Conservation (phyloP, 1,284 basidiomycete genomes). For the Ceratobasidium sp. region DNA sequence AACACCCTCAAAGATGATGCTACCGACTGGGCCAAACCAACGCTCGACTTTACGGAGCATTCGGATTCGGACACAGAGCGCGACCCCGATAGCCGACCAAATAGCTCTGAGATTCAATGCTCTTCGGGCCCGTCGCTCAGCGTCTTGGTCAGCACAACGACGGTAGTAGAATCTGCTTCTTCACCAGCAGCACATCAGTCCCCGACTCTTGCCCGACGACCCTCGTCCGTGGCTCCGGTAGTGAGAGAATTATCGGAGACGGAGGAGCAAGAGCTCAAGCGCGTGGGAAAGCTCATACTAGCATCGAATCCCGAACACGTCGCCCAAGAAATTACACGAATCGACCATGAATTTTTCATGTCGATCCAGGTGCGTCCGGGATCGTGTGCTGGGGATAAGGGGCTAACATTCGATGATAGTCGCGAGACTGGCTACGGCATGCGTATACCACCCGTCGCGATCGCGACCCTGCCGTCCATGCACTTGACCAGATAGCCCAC, state of each 20-base stretch:
- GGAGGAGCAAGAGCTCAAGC: conserved; percentile 66
- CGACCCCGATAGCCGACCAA: conserved; percentile 25
- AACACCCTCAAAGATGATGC: conserved; percentile 13
- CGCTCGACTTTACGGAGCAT: conserved; percentile 18
- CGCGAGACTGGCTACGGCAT: conserved; percentile 77
- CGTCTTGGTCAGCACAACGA: conserved; percentile 1
- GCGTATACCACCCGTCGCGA: conserved; percentile 65
- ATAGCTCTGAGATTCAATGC: conserved; percentile 14
- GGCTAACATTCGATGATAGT: conserved; percentile 54
- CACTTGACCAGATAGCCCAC: conserved; percentile 68
- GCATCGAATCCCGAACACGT: conserved; percentile 64
- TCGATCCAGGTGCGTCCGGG: conserved; percentile 63
- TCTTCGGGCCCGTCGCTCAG: conserved; percentile 1
- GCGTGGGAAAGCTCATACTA: conserved; percentile 61
- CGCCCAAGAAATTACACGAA: conserved; percentile 75
- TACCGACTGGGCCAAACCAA: conserved; percentile 30
- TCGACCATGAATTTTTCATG: conserved; percentile 66
- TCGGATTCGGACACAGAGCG: conserved; percentile 26
- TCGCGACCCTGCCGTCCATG: conserved; percentile 65
- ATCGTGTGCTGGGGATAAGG: not conserved
- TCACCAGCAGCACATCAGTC: conserved; percentile 62
- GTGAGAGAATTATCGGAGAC: conserved; percentile 51
- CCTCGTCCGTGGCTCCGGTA: conserved; percentile 4
- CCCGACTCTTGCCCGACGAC: conserved; percentile 40
- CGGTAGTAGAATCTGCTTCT: conserved; percentile 47